Evolutionary conservation across 2,329 filamentous ascomycete genomes (phyloP), one percentile per base, ranked within the genome.

Genomic region (Fusarium zealandicum): DNA sequence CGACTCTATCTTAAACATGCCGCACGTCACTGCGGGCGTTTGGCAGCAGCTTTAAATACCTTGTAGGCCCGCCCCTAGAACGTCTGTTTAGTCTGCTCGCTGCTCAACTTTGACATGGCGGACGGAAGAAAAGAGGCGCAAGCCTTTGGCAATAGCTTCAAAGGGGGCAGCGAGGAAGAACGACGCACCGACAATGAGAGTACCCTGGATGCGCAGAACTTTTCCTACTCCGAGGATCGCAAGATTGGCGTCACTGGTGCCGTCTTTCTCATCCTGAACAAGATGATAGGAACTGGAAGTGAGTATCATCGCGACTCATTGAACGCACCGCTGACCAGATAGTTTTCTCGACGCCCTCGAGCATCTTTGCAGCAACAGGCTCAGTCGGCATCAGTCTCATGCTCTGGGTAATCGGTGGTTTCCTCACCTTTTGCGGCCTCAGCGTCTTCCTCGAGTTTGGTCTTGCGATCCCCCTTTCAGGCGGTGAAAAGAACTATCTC

Each of bases 401-500:
- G 36, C 59, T 72, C 0, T 72, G 70, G 70, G 40, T 70, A 3
- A 63, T 71, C 5, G 77, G 78, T 14, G 79, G 78, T 22, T 70
- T 86, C 41, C 73, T 87, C 18, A 82, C 84, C 3, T 83, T 84
- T 61, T 80, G 77, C 57, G 84, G 84, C 17, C 75, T 87, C 11
- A 81, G 80, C 48, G 83, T 88, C 5, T 87, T 82, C 67, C 78
- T 88, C 41, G 85, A 87, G 64, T 87, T 86, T 61, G 85, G 84
- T 18, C 76, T 84, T 4, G 83, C 82, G 4, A 85, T 87, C 30
- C 85, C 85, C 3, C 76, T 81, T 30, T 85, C 82, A 12, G 85
- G 85, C 12, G 85, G 85, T 16, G 84, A 87, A 59, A 88, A 88
- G 76, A 85, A 86, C 68, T 88, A 88, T 65, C 80, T 88, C 12